phyloP scores from a whole-genome alignment of 768 basidiomycete genomes.

The Zangia roseola region DNA sequence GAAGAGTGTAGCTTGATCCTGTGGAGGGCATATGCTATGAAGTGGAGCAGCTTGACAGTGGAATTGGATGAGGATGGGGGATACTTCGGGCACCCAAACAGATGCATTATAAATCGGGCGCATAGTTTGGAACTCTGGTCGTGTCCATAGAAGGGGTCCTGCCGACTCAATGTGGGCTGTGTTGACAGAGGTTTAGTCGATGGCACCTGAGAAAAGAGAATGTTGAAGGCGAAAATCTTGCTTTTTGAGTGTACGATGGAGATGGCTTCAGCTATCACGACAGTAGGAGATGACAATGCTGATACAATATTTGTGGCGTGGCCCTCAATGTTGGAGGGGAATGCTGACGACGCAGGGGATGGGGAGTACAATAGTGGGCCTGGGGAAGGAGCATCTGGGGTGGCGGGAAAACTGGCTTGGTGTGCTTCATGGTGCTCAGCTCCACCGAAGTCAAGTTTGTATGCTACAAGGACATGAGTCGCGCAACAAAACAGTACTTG shows the following conservation, averaged over 20 bases:
- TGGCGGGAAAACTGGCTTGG: conserved; percentile 34
- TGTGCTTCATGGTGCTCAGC: conserved; percentile 47
- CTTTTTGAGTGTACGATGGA: not conserved
- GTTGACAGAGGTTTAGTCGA: conserved; percentile 30
- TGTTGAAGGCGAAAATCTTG: not conserved
- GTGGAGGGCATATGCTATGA: conserved; percentile 68
- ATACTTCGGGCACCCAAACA: conserved; percentile 84
- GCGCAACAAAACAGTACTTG: not conserved
- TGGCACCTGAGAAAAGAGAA: conserved; percentile 18
- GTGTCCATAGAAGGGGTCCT: conserved; percentile 53
- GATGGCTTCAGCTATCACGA: not conserved
- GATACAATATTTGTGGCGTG: not conserved
- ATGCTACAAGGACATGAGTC: conserved; percentile 46
- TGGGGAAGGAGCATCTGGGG: not conserved
- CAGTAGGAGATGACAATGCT: not conserved
- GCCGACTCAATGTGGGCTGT: conserved; percentile 24
- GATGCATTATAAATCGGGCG: conserved; percentile 77
- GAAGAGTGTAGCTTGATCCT: conserved; percentile 60
- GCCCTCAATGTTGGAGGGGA: not conserved
- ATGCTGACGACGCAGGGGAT: not conserved
- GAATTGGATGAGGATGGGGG: conserved; percentile 48
- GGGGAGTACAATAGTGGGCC: not conserved
- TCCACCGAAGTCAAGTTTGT: conserved; percentile 72
- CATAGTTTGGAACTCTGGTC: conserved; percentile 68
- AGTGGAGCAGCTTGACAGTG: conserved; percentile 44